phyloP scores from a whole-genome alignment of 2,329 filamentous ascomycete species.

The Aspergillus transmontanensis region DNA sequence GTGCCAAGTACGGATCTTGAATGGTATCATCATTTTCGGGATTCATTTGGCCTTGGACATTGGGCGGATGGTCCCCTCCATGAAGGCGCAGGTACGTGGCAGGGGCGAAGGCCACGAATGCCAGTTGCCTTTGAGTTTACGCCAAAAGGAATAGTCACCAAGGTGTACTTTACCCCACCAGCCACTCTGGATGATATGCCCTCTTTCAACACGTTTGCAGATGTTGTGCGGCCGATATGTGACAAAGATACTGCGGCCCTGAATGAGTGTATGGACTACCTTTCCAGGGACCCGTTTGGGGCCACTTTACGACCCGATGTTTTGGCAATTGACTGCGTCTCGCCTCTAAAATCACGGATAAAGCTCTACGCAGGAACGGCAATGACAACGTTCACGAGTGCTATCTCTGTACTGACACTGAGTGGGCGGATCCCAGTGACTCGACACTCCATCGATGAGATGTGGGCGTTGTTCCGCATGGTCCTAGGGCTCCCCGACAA shows the following conservation, averaged over 20 bases:
- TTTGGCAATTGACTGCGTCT: neutral
- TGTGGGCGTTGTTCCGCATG: neutral
- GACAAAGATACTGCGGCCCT: neutral
- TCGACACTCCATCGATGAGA: neutral
- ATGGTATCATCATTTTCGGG: neutral
- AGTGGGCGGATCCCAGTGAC: neutral
- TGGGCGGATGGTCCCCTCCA: neutral
- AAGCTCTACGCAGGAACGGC: neutral
- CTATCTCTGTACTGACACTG: neutral
- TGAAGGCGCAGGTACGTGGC: accelerated
- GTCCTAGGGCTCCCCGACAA: neutral
- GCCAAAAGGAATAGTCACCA: neutral
- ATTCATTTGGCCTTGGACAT: neutral
- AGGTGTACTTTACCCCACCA: neutral
- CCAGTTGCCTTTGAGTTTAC: neutral
- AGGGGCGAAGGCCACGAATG: neutral
- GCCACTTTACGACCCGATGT: neutral
- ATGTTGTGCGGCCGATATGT: no score
- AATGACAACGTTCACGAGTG: neutral
- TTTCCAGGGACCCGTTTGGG: neutral
- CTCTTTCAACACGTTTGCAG: no score
- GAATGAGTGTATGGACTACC: neutral
- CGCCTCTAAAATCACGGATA: neutral
- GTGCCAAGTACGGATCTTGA: neutral
- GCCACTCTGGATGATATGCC: neutral